phyloP scores from a whole-genome alignment of 108 stramenopile genomes.

The Cyclotella atomus region DNA sequence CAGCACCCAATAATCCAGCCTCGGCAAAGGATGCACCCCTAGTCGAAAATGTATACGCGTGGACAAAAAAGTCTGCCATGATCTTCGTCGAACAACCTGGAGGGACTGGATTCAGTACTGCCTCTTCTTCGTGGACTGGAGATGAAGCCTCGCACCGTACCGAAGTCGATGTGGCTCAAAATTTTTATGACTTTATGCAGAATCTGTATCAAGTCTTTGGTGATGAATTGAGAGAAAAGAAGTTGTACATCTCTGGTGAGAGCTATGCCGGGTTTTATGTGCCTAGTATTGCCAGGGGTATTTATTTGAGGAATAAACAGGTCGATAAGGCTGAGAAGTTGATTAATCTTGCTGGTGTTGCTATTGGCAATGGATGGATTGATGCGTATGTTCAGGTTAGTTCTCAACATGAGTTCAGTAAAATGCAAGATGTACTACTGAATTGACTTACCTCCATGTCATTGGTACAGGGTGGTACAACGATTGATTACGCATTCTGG shows the following conservation, averaged over 20 bases:
- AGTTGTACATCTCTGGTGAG: constrained; percentile 87
- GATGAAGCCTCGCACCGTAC: constrained; percentile 31
- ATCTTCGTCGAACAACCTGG: constrained; percentile 52
- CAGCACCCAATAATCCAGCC: constrained; percentile 35
- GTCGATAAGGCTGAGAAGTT: constrained; percentile 2
- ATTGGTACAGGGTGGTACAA: constrained; percentile 47
- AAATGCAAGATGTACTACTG: too few relatives aligned
- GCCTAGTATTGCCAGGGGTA: constrained; percentile 71
- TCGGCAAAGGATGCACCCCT: constrained; percentile 39
- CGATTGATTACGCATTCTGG: constrained; percentile 79
- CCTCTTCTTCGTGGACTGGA: constrained; percentile 39
- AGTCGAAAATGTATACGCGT: constrained; percentile 42
- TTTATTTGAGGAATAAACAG: constrained; percentile 55
- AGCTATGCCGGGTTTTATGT: constrained; percentile 85
- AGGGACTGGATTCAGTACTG: constrained; percentile 54
- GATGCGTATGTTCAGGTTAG: constrained; percentile 61
- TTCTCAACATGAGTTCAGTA: too few relatives aligned
- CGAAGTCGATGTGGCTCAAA: constrained; percentile 43
- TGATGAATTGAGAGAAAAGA: constrained; percentile 53
- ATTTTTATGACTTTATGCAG: constrained; percentile 51
- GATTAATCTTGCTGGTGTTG: constrained; percentile 60
- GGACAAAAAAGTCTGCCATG: constrained; percentile 50
- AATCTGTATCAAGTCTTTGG: constrained; percentile 59
- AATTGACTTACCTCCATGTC: background rate
- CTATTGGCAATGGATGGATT: constrained; percentile 75